phyloP scores from a whole-genome alignment of 306 rosid genomes.

The Quercus ilex region DNA sequence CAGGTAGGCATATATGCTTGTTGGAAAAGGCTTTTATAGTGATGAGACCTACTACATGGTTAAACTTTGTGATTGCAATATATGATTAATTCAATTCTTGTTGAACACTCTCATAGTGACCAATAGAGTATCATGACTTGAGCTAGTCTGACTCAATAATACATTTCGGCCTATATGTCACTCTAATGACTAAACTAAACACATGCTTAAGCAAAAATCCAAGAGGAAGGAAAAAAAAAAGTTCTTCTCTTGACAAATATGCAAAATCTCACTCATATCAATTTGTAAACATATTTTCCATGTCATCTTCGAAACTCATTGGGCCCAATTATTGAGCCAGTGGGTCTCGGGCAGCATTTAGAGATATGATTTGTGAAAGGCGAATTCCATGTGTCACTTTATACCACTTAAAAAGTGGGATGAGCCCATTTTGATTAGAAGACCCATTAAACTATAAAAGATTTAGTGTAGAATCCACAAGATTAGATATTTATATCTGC shows the following conservation, averaged over 20 bases:
- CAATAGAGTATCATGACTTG: too few relatives aligned
- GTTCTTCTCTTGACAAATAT: conserved; percentile 5
- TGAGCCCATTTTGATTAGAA: conserved; percentile 44
- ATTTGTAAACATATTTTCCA: conserved; percentile 8
- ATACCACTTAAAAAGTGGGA: conserved; percentile 34
- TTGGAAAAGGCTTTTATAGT: too few relatives aligned
- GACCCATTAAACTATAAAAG: conserved; percentile 34
- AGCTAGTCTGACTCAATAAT: not conserved
- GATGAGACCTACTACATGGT: too few relatives aligned
- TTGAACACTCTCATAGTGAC: too few relatives aligned
- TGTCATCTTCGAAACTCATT: conserved; percentile 26
- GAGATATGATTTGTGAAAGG: conserved; percentile 2
- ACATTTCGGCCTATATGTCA: not conserved
- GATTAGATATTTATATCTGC: conserved; percentile 26
- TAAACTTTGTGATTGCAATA: too few relatives aligned
- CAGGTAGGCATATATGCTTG: too few relatives aligned
- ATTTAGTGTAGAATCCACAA: conserved; percentile 55
- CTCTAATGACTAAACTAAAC: not conserved
- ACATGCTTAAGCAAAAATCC: not conserved
- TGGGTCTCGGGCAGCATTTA: conserved; percentile 13
- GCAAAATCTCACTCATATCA: conserved; percentile 21
- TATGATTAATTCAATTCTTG: too few relatives aligned
- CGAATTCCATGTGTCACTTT: conserved; percentile 25
- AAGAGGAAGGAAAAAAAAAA: not conserved
- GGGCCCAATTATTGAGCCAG: conserved; percentile 13